These are phyloP conservation scores for Coniochaeta prunicola DNA, from an alignment of 2,329 filamentous ascomycete genomes.

Conservation along the genomic window DNA sequence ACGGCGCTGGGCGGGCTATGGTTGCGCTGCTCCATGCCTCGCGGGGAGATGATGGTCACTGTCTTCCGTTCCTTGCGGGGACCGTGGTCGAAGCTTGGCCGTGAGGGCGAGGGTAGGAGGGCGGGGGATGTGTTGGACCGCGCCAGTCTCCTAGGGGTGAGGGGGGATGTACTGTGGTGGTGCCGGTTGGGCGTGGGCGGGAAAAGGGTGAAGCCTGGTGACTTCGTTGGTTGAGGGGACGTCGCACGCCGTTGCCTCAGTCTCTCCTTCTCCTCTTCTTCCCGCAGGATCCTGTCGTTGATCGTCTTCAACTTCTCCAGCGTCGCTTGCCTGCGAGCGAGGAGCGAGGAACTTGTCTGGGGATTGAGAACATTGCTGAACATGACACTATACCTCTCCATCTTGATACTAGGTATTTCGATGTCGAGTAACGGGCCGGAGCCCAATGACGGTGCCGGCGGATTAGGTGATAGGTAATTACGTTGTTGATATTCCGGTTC, in stretches of 20 bases:
- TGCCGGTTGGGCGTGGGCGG: constrained; percentile 22
- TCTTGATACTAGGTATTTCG: constrained; percentile 69
- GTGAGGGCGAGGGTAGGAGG: constrained; percentile 34
- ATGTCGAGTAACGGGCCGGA: constrained; percentile 53
- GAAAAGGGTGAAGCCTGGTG: constrained; percentile 39
- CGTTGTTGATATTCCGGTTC: neutral
- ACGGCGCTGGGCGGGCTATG: neutral
- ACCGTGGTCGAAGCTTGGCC: constrained; percentile 22
- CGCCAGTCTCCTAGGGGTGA: constrained; percentile 18
- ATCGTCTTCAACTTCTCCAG: constrained; percentile 50
- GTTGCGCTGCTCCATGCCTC: constrained; percentile 17
- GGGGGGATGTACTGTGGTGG: constrained; percentile 7
- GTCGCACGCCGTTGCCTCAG: constrained; percentile 34
- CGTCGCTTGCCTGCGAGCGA: constrained; percentile 52
- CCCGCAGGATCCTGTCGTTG: constrained; percentile 33
- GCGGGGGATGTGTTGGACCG: constrained; percentile 52
- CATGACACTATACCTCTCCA: constrained; percentile 94
- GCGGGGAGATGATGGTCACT: constrained; percentile 17
- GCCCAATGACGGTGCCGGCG: neutral
- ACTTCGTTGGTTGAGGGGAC: constrained; percentile 38
- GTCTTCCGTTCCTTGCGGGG: constrained; percentile 13
- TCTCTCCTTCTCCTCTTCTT: constrained; percentile 24
- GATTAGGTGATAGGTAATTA: constrained; percentile 3
- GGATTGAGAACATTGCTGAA: constrained; percentile 66
- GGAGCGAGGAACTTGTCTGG: constrained; percentile 31